Conservation (phyloP, 192 early-diverging fungal species). For the Radiomyces spectabilis region DNA sequence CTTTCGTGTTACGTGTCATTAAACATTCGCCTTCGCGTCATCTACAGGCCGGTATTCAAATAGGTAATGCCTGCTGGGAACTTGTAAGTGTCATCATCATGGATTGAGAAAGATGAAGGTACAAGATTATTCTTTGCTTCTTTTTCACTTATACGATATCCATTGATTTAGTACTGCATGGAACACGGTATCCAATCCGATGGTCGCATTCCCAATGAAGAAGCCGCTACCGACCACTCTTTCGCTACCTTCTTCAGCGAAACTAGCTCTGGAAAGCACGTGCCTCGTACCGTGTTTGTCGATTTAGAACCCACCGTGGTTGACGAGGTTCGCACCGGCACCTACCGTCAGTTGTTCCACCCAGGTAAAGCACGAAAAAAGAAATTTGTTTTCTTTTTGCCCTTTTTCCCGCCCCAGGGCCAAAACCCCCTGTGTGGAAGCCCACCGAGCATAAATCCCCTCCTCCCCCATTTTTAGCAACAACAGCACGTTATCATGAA, state of each 20-base stretch:
- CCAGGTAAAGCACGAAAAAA: slow-evolving; percentile 28
- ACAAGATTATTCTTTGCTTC: not conserved
- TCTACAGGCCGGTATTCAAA: slow-evolving; percentile 63
- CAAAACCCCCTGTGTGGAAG: too few species aligned
- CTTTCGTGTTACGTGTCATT: not conserved
- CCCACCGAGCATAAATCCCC: too few species aligned
- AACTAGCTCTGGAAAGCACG: slow-evolving; percentile 97
- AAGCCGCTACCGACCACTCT: slow-evolving; percentile 19
- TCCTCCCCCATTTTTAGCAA: too few species aligned
- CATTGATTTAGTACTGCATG: slow-evolving; percentile 48
- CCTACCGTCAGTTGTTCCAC: slow-evolving; percentile 79
- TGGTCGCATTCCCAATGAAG: slow-evolving; percentile 56
- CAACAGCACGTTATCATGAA: too few species aligned
- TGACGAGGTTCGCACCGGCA: slow-evolving; percentile 96
- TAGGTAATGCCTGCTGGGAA: slow-evolving; percentile 85
- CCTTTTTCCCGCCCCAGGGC: not conserved
- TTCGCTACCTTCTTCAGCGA: slow-evolving; percentile 99
- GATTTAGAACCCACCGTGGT: slow-evolving; percentile 94
- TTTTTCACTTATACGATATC: too few species aligned
- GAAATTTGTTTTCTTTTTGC: not conserved
- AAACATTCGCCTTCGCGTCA: not conserved
- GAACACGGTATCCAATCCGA: slow-evolving; percentile 98
- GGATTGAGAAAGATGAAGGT: not conserved
- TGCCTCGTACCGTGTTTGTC: slow-evolving; percentile 97
- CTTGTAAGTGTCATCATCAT: slow-evolving; percentile 18